Evolutionary conservation across 129 eudicot species (phyloP), one percentile per base, ranked within the genome.

Genomic region (Centella asiatica): DNA sequence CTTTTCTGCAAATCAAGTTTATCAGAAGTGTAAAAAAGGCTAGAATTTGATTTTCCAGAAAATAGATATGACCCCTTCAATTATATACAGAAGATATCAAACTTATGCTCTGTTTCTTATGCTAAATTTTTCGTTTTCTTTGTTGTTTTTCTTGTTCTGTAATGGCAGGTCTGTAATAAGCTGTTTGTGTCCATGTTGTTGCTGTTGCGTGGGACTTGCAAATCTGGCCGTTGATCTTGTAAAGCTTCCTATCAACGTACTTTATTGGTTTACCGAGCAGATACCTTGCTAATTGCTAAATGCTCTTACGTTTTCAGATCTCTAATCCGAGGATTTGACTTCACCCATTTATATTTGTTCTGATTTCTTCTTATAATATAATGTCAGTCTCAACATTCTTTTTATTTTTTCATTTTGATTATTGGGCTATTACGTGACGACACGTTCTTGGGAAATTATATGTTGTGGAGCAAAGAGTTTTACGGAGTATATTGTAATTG

Each of bases 171-270:
- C 76, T 25, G 56, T 76, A 29, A 15, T 85, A 53, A 80, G 85
- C 62, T 83, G 86, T 25, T 17, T 83, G 56, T 83, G 95, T 69
- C 90, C 95, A 2, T 83, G 87, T 65, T 86, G 86, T 53, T 69
- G 81, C 39, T 86, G 87, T 53, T 86, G 78, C 39, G 79, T 86
- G 10, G 90, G 89, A 45, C 70, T 83, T 4, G 78, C 80, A 1
- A 77, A 78, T 60, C 11, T 74, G 39, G 87, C 85, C 1, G 76
- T 86, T n/a, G 67, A 47, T 25, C 75, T 86, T 23, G 75, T 83
- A 26, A 75, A 83, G 68, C 79, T 86, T 42, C 90, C 95, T 0
- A 67, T 86, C 22, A 83, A 77, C 39, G 39, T 86, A 47, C 69
- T 86, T 48, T 25, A 65, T 68, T 86, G 84, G 82, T 86, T 86